phyloP scores from a whole-genome alignment of 2,329 filamentous ascomycete species.

The Pseudogymnoascus sp. region DNA sequence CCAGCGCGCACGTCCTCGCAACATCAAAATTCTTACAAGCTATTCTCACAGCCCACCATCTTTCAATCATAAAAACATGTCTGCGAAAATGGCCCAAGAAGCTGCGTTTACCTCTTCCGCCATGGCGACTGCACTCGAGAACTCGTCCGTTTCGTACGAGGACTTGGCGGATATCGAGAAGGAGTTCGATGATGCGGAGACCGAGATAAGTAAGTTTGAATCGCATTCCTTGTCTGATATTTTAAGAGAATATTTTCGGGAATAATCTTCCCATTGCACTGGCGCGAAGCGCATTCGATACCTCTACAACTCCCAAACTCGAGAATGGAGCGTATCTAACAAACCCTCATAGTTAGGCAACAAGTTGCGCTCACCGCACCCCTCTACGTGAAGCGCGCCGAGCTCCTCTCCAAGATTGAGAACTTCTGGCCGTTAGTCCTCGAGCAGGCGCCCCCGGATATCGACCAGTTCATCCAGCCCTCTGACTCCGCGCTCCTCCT shows the following conservation, averaged over 20 bases:
- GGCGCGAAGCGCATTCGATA: not conserved
- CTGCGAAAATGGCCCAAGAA: constrained; percentile 7
- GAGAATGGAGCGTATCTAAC: constrained; percentile 16
- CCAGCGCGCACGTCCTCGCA: constrained; percentile 1
- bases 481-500: constrained; percentile 70
- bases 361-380: constrained; percentile 62
- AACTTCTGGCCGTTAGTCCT: constrained; percentile 95
- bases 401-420: constrained; percentile 64
- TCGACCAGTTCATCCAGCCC: constrained; percentile 83
- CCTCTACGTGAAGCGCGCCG: constrained; percentile 70
- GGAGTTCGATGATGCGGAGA: constrained; percentile 77
- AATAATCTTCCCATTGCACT: not conserved
- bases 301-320: not conserved
- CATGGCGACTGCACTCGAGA: constrained; percentile 30
- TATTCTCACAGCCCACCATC: constrained; percentile 8
- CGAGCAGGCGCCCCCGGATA: constrained; percentile 75
- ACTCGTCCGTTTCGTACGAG: constrained; percentile 57
- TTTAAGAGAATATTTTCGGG: not conserved
- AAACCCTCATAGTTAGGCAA: constrained; percentile 54
- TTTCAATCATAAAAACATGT: not conserved
- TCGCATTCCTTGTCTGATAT: constrained; percentile 3
- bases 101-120: not conserved
- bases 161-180: constrained; percentile 74
- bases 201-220: constrained; percentile 65
- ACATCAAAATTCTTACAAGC: constrained; percentile 5